phyloP scores from a whole-genome alignment of 1,139 yeast species.

The Saccharomycopsis hybrid region DNA sequence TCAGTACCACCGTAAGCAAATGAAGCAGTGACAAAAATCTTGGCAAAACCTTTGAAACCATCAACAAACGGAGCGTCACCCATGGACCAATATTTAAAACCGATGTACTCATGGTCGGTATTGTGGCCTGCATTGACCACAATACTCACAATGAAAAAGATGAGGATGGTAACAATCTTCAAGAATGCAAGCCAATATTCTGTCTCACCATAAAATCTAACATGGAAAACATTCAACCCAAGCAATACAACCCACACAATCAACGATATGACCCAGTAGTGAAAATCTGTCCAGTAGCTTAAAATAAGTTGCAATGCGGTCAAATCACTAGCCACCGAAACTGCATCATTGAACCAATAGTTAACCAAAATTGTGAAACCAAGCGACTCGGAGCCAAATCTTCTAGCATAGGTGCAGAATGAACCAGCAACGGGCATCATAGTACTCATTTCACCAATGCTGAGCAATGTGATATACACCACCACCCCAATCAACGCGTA shows the following conservation, averaged over 20 bases:
- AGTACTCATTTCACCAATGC: constrained; percentile 62
- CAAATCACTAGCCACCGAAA: constrained; percentile 55
- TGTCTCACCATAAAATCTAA: constrained; percentile 54
- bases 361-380: constrained; percentile 58
- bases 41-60: constrained; percentile 36
- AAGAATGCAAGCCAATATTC: constrained; percentile 63
- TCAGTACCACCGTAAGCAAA: constrained; percentile 69
- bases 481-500: constrained; percentile 53
- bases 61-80: constrained; percentile 41
- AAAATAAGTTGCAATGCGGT: constrained; percentile 54
- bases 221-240: constrained; percentile 47
- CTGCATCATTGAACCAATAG: constrained; percentile 62
- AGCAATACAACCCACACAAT: constrained; percentile 54
- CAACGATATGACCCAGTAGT: constrained; percentile 49
- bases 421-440: constrained; percentile 60
- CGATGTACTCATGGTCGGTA: constrained; percentile 37
- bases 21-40: constrained; percentile 48
- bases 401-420: constrained; percentile 51
- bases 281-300: constrained; percentile 57
- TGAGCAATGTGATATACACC: constrained; percentile 53
- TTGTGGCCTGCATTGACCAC: constrained; percentile 43
- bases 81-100: constrained; percentile 44
- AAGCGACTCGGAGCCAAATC: constrained; percentile 54
- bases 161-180: constrained; percentile 48
- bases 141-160: constrained; percentile 44